These are phyloP conservation scores for Hemerocallis citrina DNA, from an alignment of 106 monocot species.

Conservation along the genomic window DNA sequence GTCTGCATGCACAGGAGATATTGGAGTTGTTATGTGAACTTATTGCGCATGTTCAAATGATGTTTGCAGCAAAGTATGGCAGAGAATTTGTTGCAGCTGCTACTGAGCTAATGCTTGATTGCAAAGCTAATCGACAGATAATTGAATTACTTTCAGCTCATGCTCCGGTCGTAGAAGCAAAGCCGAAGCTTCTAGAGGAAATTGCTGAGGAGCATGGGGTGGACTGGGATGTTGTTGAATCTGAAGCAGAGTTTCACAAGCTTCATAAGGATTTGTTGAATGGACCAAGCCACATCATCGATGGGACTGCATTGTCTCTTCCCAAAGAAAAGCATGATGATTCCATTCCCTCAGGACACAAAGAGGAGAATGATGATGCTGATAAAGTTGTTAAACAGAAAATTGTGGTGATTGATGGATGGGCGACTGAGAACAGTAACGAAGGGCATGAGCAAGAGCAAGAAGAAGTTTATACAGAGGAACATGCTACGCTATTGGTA, in stretches of 20 bases:
- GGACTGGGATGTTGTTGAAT: conserved; percentile 80
- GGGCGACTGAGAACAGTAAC: too few species aligned
- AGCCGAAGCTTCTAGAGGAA: conserved; percentile 88
- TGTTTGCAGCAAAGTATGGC: conserved; percentile 86
- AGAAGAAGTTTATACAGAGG: too few species aligned
- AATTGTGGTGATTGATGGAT: too few species aligned
- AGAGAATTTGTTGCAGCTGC: conserved; percentile 85
- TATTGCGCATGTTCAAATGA: conserved; percentile 87
- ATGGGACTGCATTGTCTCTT: conserved; percentile 29
- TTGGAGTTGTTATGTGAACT: too few species aligned
- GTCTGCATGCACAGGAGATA: too few species aligned
- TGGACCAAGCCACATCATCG: conserved; percentile 55
- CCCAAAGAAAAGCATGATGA: conserved; percentile 42
- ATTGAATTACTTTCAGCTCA: conserved; percentile 83
- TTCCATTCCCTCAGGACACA: conserved; percentile 11
- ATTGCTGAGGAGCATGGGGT: conserved; percentile 95
- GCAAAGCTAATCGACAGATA: conserved; percentile 96
- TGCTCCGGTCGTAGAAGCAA: conserved; percentile 72
- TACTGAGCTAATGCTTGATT: conserved; percentile 80
- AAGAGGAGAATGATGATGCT: conserved; percentile 27
- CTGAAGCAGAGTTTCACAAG: conserved; percentile 70
- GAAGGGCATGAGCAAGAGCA: too few species aligned
- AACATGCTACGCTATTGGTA: too few species aligned
- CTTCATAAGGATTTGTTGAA: conserved; percentile 96
- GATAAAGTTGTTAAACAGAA: too few species aligned